Evolutionary conservation across 2,329 filamentous ascomycete genomes (phyloP).

Genomic region (Colletotrichum sp.): DNA sequence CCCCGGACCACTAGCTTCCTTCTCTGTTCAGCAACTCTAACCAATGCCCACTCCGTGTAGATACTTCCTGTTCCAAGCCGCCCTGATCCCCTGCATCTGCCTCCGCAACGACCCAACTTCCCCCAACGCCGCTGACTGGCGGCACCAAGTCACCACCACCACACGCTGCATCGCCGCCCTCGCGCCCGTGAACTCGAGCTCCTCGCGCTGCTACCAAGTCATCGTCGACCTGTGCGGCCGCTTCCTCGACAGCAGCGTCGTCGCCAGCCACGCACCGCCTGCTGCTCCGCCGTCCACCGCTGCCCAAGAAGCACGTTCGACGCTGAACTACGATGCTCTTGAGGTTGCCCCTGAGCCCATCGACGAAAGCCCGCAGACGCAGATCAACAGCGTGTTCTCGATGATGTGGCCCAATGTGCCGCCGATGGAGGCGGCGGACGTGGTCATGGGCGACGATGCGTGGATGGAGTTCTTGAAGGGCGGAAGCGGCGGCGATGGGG

Average conservation of each 20-base stretch:
- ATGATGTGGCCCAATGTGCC: constrained; percentile 53
- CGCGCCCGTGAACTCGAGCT: constrained; percentile 41
- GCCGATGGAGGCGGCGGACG: constrained; percentile 38
- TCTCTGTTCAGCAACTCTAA: no score
- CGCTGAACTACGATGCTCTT: background rate
- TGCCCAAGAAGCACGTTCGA: background rate
- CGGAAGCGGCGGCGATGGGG: constrained; percentile 18
- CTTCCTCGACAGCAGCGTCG: constrained; percentile 30
- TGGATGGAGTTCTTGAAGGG: constrained; percentile 40
- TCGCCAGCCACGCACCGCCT: background rate
- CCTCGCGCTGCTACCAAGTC: constrained; percentile 44
- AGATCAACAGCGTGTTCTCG: constrained; percentile 45
- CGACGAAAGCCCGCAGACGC: constrained; percentile 45
- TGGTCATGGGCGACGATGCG: constrained; percentile 40
- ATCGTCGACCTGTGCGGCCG: constrained; percentile 45
- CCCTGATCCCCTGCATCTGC: constrained; percentile 52
- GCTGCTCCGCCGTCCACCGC: background rate
- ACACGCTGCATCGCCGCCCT: constrained; percentile 41
- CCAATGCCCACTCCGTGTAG: constrained; percentile 22
- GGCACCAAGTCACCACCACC: constrained; percentile 41
- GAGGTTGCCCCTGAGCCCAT: constrained; percentile 24
- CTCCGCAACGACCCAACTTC: constrained; percentile 46
- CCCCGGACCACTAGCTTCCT: no score
- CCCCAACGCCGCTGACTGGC: constrained; percentile 41
- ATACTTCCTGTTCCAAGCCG: constrained; percentile 55